Conservation (phyloP, 2,329 filamentous ascomycete species). For the Aspergillus spinulosporus region DNA sequence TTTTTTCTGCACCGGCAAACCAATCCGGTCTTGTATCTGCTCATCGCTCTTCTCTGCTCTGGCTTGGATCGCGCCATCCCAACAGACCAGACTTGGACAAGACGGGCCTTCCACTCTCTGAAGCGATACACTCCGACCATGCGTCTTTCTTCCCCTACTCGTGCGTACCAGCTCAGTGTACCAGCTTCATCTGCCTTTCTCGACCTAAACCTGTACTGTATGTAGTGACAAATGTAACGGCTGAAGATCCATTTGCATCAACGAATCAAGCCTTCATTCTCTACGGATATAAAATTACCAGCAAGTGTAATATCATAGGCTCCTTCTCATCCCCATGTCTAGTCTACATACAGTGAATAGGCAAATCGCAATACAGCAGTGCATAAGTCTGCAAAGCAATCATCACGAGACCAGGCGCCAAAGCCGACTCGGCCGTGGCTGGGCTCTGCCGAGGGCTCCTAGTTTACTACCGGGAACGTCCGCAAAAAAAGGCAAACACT, state of each 20-base stretch:
- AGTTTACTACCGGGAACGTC: too few species aligned
- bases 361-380: not conserved
- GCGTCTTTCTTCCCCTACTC: constrained; percentile 1
- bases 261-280: not conserved
- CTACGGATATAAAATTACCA: not conserved
- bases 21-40: too few species aligned
- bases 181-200: constrained; percentile 15
- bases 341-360: not conserved
- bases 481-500: not conserved
- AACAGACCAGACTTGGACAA: not conserved
- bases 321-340: not conserved
- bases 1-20: not conserved
- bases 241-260: not conserved
- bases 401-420: not conserved
- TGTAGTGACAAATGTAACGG: constrained; percentile 6
- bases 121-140: constrained; percentile 4
- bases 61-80: not conserved
- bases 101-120: constrained; percentile 4
- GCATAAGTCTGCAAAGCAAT: not conserved
- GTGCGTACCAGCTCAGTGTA: constrained; percentile 4
- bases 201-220: constrained; percentile 7
- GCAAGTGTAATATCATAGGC: not conserved
- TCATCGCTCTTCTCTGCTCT: not conserved
- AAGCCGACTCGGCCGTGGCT: not conserved
- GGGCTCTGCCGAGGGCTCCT: not conserved